phyloP scores from a whole-genome alignment of 495 filamentous ascomycete species.

The Stereocaulon alpinum region DNA sequence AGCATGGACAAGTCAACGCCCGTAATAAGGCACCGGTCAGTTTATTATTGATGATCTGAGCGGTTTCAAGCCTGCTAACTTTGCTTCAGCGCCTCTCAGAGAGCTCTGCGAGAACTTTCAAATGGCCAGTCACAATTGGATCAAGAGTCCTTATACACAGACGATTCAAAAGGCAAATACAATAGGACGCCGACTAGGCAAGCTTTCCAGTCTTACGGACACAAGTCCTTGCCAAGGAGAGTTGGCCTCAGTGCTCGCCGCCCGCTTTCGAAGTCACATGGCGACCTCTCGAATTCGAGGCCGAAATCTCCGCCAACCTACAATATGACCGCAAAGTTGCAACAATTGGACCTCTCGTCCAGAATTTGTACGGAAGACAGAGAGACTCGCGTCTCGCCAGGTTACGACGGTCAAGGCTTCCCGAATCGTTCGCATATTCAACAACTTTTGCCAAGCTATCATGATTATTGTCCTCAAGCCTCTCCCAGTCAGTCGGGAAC shows the following conservation, averaged over 20 bases:
- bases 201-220: background rate
- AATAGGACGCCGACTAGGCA: background rate
- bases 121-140: background rate
- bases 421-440: too few relatives aligned
- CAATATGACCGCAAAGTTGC: background rate
- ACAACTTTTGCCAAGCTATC: background rate
- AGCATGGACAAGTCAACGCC: conserved; percentile 5
- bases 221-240: background rate
- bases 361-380: conserved; percentile 1
- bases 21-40: background rate
- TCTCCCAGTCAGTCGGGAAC: background rate
- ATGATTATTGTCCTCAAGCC: conserved; percentile 1
- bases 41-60: background rate
- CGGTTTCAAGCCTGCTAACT: background rate
- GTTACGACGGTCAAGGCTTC: background rate
- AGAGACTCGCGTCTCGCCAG: background rate
- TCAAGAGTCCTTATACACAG: background rate
- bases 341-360: background rate
- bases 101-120: background rate
- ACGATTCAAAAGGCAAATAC: background rate
- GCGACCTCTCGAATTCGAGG: conserved; percentile 10
- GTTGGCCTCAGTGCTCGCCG: background rate
- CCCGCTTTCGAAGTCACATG: conserved; percentile 9
- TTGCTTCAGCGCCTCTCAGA: background rate
- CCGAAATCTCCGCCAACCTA: conserved; percentile 5